phyloP scores from a whole-genome alignment of 331 rosid genomes.

The Acacia pycnantha region DNA sequence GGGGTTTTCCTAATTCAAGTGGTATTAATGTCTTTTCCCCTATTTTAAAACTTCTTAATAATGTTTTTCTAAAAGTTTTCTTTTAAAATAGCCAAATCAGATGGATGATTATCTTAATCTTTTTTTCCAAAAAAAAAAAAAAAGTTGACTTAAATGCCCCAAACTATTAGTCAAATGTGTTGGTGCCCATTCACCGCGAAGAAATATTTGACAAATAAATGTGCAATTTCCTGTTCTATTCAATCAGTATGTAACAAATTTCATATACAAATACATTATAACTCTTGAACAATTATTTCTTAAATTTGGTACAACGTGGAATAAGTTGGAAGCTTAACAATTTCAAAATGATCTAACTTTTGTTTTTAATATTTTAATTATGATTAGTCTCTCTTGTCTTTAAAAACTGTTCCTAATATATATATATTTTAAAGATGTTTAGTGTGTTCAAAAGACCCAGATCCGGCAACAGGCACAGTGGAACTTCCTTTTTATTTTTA shows the following conservation, averaged over 20 bases:
- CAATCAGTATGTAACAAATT: neutral
- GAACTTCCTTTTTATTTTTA: neutral
- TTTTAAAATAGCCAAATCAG: too few species aligned
- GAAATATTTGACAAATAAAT: neutral
- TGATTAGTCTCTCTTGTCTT: neutral
- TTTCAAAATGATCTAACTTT: neutral
- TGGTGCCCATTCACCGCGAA: neutral
- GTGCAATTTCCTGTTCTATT: neutral
- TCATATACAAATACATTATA: neutral
- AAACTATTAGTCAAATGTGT: too few species aligned
- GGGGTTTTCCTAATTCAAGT: too few species aligned
- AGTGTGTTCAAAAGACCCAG: neutral
- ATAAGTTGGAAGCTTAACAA: neutral
- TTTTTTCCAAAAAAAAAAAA: too few species aligned
- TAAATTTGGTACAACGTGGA: neutral
- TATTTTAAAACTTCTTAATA: too few species aligned
- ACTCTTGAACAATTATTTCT: neutral
- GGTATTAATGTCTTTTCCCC: too few species aligned
- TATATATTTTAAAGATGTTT: too few species aligned
- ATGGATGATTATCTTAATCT: too few species aligned
- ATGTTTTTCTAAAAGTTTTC: too few species aligned
- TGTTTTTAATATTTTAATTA: neutral
- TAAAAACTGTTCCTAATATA: neutral
- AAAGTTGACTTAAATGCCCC: too few species aligned
- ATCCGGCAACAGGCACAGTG: neutral